These are phyloP conservation scores for Dioscorea zingiberensis DNA, from an alignment of 106 monocot genomes.

Conservation along the genomic window DNA sequence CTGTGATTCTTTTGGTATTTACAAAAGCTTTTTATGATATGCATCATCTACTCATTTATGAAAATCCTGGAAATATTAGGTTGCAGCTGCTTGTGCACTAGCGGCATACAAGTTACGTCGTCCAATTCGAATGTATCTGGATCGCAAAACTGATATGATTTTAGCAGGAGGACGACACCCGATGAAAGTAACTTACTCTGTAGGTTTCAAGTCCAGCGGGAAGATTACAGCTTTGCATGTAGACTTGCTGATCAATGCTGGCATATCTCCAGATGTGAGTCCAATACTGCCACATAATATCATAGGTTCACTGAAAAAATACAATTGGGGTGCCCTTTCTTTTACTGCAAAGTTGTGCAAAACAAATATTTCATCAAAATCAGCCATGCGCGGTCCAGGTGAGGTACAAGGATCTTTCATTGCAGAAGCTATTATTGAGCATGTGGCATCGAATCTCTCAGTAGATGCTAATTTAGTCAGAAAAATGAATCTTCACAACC, in stretches of 20 bases:
- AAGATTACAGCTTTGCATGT: constrained; percentile 77
- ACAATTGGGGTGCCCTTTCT: constrained; percentile 79
- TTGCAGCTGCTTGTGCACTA: constrained; percentile 75
- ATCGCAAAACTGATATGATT: constrained; percentile 90
- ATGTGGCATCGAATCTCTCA: constrained; percentile 54
- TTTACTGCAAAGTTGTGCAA: constrained; percentile 63
- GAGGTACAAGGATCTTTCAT: constrained; percentile 80
- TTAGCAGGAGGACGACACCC: constrained; percentile 84
- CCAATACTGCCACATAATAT: constrained; percentile 40
- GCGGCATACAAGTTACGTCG: constrained; percentile 65
- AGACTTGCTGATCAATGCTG: constrained; percentile 69
- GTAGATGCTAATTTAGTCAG: constrained; percentile 48
- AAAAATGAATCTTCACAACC: constrained; percentile 55
- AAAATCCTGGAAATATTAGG: constrained; percentile 19
- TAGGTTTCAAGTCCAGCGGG: constrained; percentile 66
- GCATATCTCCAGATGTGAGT: constrained; percentile 51
- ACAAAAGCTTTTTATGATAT: too few relatives aligned
- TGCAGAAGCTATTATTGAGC: constrained; percentile 77
- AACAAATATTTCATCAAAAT: constrained; percentile 61
- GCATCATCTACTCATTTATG: too few relatives aligned
- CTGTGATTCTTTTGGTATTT: too few relatives aligned
- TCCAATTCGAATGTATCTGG: constrained; percentile 77
- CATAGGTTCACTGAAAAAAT: constrained; percentile 61
- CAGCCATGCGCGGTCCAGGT: constrained; percentile 79
- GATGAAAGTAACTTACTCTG: constrained; percentile 68